Conservation (phyloP, 2,329 filamentous ascomycete genomes). For the Diaporthe longicolla region DNA sequence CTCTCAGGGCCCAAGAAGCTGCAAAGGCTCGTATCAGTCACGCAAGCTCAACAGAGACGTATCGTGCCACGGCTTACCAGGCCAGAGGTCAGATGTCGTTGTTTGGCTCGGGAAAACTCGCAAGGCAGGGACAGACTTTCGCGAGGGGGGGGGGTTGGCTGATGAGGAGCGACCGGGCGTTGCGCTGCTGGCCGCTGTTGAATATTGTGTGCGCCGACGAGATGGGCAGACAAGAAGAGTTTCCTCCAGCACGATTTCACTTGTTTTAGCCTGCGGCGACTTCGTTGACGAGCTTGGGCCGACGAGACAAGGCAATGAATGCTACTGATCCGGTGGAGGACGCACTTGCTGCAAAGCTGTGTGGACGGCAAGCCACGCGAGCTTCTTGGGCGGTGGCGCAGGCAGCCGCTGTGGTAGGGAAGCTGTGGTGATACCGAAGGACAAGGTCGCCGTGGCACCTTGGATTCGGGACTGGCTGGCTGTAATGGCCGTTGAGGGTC, state of each 20-base stretch:
- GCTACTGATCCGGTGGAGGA: not conserved
- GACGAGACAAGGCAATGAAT: not conserved
- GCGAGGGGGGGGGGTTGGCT: not conserved
- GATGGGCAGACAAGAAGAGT: not conserved
- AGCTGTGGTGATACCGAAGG: constrained; percentile 35
- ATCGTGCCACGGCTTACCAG: not conserved
- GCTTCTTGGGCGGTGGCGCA: constrained; percentile 24
- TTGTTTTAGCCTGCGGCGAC: not conserved
- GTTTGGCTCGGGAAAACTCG: constrained; percentile 9
- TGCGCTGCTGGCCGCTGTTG: not conserved
- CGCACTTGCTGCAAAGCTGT: constrained; percentile 2
- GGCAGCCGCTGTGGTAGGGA: not conserved
- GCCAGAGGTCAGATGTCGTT: not conserved
- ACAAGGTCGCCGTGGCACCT: constrained; percentile 24
- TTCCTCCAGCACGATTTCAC: not conserved
- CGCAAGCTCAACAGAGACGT: not conserved
- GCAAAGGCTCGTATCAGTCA: constrained; percentile 8
- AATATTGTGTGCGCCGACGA: not conserved
- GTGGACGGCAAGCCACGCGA: constrained; percentile 28
- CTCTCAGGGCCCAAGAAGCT: not conserved
- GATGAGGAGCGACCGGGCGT: not conserved
- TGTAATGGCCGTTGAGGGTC: constrained; percentile 30
- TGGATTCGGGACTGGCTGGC: constrained; percentile 22
- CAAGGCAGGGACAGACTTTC: constrained; percentile 10
- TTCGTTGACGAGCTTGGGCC: not conserved